These are phyloP conservation scores for Alternaria gansuensis DNA, from an alignment of 2,329 filamentous ascomycete genomes.

Conservation along the genomic window DNA sequence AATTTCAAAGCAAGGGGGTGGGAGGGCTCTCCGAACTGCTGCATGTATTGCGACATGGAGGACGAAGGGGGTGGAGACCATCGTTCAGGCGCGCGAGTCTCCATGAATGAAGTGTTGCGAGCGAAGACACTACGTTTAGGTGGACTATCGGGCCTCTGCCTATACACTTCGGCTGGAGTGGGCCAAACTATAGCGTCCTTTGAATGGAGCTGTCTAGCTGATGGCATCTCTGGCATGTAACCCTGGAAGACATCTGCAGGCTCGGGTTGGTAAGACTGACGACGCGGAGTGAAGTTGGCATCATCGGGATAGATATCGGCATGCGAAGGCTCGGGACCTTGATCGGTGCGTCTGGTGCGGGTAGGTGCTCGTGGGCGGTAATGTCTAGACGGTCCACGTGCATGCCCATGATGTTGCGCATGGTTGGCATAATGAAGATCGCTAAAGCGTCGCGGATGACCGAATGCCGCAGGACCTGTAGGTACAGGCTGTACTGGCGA, in stretches of 20 bases:
- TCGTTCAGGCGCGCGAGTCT: not conserved
- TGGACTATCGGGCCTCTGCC: not conserved
- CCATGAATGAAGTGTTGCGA: not conserved
- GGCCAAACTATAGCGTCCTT: slow-evolving; percentile 26
- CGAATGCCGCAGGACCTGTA: slow-evolving; percentile 8
- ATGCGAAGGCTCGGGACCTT: slow-evolving; percentile 42
- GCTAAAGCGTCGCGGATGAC: slow-evolving; percentile 12
- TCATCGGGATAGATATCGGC: slow-evolving; percentile 49
- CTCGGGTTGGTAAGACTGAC: slow-evolving; percentile 2
- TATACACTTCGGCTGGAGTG: slow-evolving; percentile 30
- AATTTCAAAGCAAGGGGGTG: not conserved
- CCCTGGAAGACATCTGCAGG: not conserved
- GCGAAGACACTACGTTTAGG: not conserved
- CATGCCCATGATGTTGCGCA: slow-evolving; percentile 5
- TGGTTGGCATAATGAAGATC: slow-evolving; percentile 5
- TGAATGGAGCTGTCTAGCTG: slow-evolving; percentile 7
- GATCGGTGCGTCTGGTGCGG: slow-evolving; percentile 38
- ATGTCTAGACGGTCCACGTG: slow-evolving; percentile 11
- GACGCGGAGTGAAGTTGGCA: slow-evolving; percentile 21
- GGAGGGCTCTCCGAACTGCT: slow-evolving; percentile 4
- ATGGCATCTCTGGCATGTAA: not conserved
- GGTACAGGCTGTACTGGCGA: not conserved
- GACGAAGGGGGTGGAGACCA: not conserved
- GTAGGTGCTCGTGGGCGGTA: slow-evolving; percentile 17
- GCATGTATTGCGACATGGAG: slow-evolving; percentile 1